These are phyloP conservation scores for Didymellaceae sp. DNA, from an alignment of 2,329 filamentous ascomycete genomes.

Conservation along the genomic window DNA sequence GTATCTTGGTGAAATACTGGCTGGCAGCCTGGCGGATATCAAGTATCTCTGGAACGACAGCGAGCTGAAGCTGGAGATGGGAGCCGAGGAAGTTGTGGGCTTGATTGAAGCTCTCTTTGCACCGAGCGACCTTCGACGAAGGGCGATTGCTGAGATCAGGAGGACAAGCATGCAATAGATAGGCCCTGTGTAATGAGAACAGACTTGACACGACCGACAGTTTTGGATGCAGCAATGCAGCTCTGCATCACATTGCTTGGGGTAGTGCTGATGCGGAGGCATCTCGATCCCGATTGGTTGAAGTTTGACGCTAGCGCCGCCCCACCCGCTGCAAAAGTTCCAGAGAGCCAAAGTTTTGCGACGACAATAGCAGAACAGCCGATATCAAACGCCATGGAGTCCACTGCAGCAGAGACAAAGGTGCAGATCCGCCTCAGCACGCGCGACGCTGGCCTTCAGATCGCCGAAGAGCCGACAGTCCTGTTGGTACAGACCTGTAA, in stretches of 20 bases:
- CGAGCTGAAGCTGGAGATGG: constrained; percentile 68
- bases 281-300: constrained; percentile 24
- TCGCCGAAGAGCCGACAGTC: constrained; percentile 41
- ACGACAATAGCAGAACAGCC: constrained; percentile 11
- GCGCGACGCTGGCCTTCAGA: constrained; percentile 41
- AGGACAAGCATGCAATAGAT: constrained; percentile 35
- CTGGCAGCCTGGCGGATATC: constrained; percentile 68
- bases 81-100: constrained; percentile 66
- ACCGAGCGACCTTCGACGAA: constrained; percentile 64
- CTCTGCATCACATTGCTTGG: no score
- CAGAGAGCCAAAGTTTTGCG: constrained; percentile 33
- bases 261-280: constrained; percentile 21
- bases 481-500: constrained; percentile 45
- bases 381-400: constrained; percentile 33
- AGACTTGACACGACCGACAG: no score
- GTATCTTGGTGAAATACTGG: constrained; percentile 68
- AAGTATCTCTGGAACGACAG: constrained; percentile 70
- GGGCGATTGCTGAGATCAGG: constrained; percentile 64
- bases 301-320: constrained; percentile 27
- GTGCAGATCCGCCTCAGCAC: constrained; percentile 47
- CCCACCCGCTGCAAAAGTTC: constrained; percentile 31
- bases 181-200: background rate
- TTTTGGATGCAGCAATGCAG: no score
- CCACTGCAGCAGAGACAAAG: constrained; percentile 35
- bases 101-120: constrained; percentile 70